Evolutionary conservation across 2,329 filamentous ascomycete species (phyloP), one percentile per base, ranked within the genome.

Genomic region (Acrocalymma vagum): DNA sequence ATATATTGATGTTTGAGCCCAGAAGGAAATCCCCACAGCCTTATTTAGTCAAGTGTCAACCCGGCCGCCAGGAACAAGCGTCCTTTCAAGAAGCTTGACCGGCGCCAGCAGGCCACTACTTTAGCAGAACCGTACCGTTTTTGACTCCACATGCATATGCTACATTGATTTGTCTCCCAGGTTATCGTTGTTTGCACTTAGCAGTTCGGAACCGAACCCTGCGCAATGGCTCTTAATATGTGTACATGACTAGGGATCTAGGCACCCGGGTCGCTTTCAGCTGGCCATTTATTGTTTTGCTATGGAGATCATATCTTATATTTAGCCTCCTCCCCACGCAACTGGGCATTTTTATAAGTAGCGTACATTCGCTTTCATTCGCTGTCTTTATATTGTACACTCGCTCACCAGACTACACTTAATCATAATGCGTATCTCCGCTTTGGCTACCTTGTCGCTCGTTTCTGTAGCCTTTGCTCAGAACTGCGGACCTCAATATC

Each of bases 401-500:
- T 31, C 34, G 26, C 32, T 28, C 20, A 8, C 27, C 18, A 15
- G 39, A 17, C 14, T 16, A 39, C 38, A 38, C 38, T 16, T 51
- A 60, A 40, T 62, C 53, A 67, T 55, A 54, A 68, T 68, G 65
- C 61, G 60, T 38, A 50, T 51, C 41, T 41, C 51, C 21, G 44
- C 56, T 25, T 18, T 65, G 38, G 50, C 59, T 41, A 27, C 60
- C 29, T 21, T 64, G 21, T 57, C 60, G 26, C 52, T 69, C 32
- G 58, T 53, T 22, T 54, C 56, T 22, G 43, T 53, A 9, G 60
- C 44, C 23, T 38, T 65, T 17, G 63, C 63, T n/a, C 62, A 65
- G 40, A 67, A 70, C 40, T 72, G 69, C 45, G 68, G 69, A 7
- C 65, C 68, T 9, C 22, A 57, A 21, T 63, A 66, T 40, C 47